Percentiles rank a stretch among this genome's conserved stretches.
Evolutionary conservation across 2,329 filamentous ascomycete species (phyloP).

Genomic region (Metarhizium sp.): DNA sequence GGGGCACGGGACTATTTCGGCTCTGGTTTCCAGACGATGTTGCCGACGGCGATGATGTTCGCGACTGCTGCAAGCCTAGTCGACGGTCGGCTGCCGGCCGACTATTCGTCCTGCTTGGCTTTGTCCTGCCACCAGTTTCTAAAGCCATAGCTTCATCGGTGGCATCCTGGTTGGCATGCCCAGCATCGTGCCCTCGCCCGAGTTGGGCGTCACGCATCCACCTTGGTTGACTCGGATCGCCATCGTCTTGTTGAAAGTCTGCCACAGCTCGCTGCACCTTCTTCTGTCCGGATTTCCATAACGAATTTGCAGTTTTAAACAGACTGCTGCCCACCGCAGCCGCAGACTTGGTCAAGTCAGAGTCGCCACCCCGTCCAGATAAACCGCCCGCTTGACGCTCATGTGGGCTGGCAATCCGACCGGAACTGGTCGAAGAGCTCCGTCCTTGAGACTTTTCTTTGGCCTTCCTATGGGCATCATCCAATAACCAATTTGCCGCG

Average conservation of each 20-base stretch:
- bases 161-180: conserved; percentile 23
- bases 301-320: conserved; percentile 86
- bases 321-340: conserved; percentile 74
- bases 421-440: conserved; percentile 23
- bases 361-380: conserved; percentile 46
- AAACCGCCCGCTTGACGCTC: conserved; percentile 27
- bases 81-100: conserved; percentile 17
- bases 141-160: conserved; percentile 75
- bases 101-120: conserved; percentile 20
- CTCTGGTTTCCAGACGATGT: conserved; percentile 34
- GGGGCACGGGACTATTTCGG: conserved; percentile 38
- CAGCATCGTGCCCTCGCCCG: conserved; percentile 27
- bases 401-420: neutral
- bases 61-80: conserved; percentile 23
- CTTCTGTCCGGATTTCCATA: conserved; percentile 94
- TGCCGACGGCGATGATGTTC: conserved; percentile 39
- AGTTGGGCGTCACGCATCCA: conserved; percentile 80
- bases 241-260: conserved; percentile 61
- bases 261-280: conserved; percentile 86
- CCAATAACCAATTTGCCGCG: conserved; percentile 81
- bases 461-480: conserved; percentile 79
- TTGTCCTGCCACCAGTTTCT: conserved; percentile 54
- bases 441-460: conserved; percentile 58
- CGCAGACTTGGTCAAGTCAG: conserved; percentile 71
- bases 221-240: conserved; percentile 72